Evolutionary conservation across 1,139 yeast species (phyloP), one percentile per base, ranked within the genome.

Genomic region (Geotrichum candidum): DNA sequence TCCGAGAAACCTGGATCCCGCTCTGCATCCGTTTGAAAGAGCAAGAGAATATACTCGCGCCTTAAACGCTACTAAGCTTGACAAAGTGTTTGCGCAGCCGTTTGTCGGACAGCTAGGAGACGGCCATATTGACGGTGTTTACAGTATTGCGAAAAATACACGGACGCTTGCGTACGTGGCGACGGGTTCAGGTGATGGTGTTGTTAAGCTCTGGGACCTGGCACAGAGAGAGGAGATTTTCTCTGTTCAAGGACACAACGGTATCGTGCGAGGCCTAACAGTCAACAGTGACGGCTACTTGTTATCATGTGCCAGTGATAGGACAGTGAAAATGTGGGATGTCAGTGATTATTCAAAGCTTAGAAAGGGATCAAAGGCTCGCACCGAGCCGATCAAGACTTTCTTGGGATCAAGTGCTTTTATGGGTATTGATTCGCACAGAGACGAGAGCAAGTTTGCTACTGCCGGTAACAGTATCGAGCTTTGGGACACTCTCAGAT

Each of bases 31-130:
- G 0, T 94, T 94, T 71, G 98, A 95, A 76, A 81, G 98, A 68
- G 97, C 98, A 3, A 81, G 99, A 72, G 99, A 95, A 75, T 95
- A 95, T 72, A 90, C 97, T 22, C 84, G 92, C 68, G 99, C 99
- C 0, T 77, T 95, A 61, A 92, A 91, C 63, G 98, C 99, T 31
- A 92, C 98, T 22, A 95, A 95, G 74, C 76, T 95, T 77, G 98
- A 92, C 72, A 81, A 97, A 68, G 88, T 94, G 90, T 94, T 95
- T 82, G 99, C 99, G 0, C 92, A 92, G 72, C 99, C 99, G 5
- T 94, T 95, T 74, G 81, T 95, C 23, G 97, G 97, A 0, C 98
- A 95, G 73, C 77, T 95, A 48, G 99, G 99, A 1, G 83, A 85
- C 67, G 99, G 99, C 13, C 99, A 95, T 71, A 79, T 95, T 63